Evolutionary conservation across 225 moss, liverwort and hornwort genomes (phyloP), one percentile per base, ranked within the genome.

Genomic region (Thuidium tamariscinum): DNA sequence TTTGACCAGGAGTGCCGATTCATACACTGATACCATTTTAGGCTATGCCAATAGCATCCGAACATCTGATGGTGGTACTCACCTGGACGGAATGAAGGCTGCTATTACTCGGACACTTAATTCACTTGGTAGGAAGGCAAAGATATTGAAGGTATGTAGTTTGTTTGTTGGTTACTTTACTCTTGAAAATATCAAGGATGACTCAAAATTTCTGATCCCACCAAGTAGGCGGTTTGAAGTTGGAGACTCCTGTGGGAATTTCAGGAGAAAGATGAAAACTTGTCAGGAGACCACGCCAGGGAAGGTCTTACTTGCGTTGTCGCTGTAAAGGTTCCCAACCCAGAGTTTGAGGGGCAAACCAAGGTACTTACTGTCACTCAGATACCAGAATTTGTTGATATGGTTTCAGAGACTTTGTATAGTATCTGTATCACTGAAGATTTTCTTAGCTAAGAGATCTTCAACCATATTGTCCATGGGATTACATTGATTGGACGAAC

Each of bases 1-100:
- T 83, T 85, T 86, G 77, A 68, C 21, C 90, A 96, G 96, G 96
- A 95, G 95, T 91, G 94, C 97, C 73, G 98, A 99, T 94, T 93
- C 98, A 39, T 97, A 99, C 79, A 96, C 95, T 27, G 98, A 99
- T 88, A 99, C 95, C 44, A 93, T 95, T 83, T 93, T 97, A 85
- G 98, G 98, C 66, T 99, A 99, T 90, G 98, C 98, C 56, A 99
- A 97, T 91, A 99, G 98, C 90, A 97, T 99, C 75, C 94, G 97
- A 55, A 99, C 97, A 63, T 96, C 96, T 90, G 98, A 99, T 91
- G 98, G 98, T 85, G 98, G 98, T 88, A 97, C 97, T 73, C 98
- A 97, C 90, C 87, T 99, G 78, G 98, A 97, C 89, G 98, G 98
- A 74, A 96, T 96, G 96, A 98, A 97, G 90, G 94, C 95, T 87